These are phyloP conservation scores for Ceratocystis destructans DNA, from an alignment of 2,329 filamentous ascomycete genomes.

Conservation along the genomic window DNA sequence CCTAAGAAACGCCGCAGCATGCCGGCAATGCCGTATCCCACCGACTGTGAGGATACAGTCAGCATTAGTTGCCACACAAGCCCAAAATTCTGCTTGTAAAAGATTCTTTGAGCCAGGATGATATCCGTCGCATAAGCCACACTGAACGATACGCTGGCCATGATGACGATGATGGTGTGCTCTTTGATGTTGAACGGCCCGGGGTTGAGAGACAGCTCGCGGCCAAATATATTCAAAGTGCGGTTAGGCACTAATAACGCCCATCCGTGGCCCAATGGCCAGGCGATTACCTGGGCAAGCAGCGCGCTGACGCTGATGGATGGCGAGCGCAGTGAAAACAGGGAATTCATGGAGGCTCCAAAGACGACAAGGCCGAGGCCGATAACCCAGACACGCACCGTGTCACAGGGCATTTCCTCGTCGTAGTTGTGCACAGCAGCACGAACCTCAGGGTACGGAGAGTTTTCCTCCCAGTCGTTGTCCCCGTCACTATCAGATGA, in stretches of 20 bases:
- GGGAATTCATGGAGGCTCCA: slow-evolving; percentile 47
- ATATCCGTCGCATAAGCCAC: slow-evolving; percentile 63
- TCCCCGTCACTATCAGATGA: slow-evolving; percentile 20
- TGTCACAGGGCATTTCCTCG: slow-evolving; percentile 52
- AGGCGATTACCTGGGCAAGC: slow-evolving; percentile 50
- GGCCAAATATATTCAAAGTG: slow-evolving; percentile 39
- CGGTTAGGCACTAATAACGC: slow-evolving; percentile 39
- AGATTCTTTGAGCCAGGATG: slow-evolving; percentile 54
- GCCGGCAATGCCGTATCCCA: slow-evolving; percentile 56
- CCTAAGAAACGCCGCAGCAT: slow-evolving; percentile 52
- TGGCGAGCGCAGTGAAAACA: slow-evolving; percentile 49
- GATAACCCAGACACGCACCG: slow-evolving; percentile 50
- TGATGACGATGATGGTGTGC: slow-evolving; percentile 53
- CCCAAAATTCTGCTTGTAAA: slow-evolving; percentile 58
- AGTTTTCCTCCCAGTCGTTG: slow-evolving; percentile 36
- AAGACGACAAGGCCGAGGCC: slow-evolving; percentile 42
- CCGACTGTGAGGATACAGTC: slow-evolving; percentile 53
- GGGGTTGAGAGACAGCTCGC: slow-evolving; percentile 46
- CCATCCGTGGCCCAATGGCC: slow-evolving; percentile 50
- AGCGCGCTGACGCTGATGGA: slow-evolving; percentile 47
- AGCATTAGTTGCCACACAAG: slow-evolving; percentile 52
- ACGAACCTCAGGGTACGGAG: slow-evolving; percentile 52
- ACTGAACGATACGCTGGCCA: slow-evolving; percentile 57
- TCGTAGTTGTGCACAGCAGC: slow-evolving; percentile 52
- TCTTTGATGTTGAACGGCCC: slow-evolving; percentile 60